These are phyloP conservation scores for Ascochyta lentis DNA, from an alignment of 2,329 filamentous ascomycete species.

Conservation along the genomic window DNA sequence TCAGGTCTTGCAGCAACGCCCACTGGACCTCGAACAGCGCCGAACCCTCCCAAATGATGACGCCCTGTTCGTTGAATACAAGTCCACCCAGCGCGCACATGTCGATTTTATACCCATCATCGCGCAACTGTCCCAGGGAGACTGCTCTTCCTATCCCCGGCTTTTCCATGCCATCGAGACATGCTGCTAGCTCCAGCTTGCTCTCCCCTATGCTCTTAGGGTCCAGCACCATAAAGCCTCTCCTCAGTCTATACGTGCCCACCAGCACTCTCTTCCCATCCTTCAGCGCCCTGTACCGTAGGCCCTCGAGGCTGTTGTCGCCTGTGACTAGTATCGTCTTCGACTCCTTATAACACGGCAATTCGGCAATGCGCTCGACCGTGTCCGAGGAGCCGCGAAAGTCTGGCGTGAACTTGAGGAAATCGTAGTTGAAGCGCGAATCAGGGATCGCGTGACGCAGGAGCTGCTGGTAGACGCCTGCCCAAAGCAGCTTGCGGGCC, in stretches of 20 bases:
- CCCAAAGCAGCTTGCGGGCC: conserved; percentile 33
- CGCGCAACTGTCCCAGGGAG: conserved; percentile 46
- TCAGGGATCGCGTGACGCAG: conserved; percentile 51
- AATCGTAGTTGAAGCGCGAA: conserved; percentile 54
- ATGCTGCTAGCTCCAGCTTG: conserved; percentile 45
- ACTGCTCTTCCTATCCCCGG: conserved; percentile 43
- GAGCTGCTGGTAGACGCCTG: conserved; percentile 46
- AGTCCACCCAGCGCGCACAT: conserved; percentile 52
- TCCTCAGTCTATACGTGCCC: conserved; percentile 52
- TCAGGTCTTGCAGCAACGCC: conserved; percentile 49
- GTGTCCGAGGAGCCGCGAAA: conserved; percentile 50
- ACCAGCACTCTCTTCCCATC: conserved; percentile 53
- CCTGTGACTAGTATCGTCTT: conserved; percentile 50
- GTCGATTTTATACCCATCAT: conserved; percentile 37
- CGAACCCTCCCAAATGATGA: conserved; percentile 52
- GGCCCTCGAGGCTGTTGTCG: conserved; percentile 54
- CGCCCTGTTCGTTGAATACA: conserved; percentile 49
- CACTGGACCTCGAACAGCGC: conserved; percentile 55
- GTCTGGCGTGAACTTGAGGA: conserved; percentile 53
- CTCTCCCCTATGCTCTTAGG: conserved; percentile 39
- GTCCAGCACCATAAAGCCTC: conserved; percentile 53
- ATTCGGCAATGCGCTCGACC: conserved; percentile 36
- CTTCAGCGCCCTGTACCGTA: conserved; percentile 48
- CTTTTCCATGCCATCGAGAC: conserved; percentile 55
- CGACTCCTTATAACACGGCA: conserved; percentile 44